Conservation (phyloP, 2,329 filamentous ascomycete genomes). For the Trichoderma endophyticum region DNA sequence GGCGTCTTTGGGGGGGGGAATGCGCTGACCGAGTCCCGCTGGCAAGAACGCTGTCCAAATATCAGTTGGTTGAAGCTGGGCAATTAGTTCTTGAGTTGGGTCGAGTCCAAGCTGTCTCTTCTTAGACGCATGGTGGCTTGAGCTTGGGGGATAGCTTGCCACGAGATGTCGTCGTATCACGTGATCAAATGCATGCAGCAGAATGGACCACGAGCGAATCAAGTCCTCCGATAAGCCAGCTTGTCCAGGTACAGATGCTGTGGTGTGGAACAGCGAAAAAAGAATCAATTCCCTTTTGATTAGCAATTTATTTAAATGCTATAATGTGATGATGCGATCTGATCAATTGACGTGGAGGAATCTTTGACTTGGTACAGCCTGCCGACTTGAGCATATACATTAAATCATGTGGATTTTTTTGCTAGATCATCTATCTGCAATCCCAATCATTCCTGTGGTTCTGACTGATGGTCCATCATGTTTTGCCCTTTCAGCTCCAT, state of each 20-base stretch:
- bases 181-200: not conserved
- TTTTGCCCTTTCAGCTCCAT: not conserved
- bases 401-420: not conserved
- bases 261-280: not conserved
- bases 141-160: conserved; percentile 9
- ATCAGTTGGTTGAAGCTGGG: not conserved
- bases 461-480: not conserved
- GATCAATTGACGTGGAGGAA: not conserved
- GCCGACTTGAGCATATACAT: not conserved
- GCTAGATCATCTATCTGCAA: not conserved
- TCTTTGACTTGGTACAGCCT: not conserved
- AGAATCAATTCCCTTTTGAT: not conserved
- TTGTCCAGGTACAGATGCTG: not conserved
- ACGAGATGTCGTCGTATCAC: conserved; percentile 4
- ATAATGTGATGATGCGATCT: not conserved
- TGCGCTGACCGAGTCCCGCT: not conserved
- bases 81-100: not conserved
- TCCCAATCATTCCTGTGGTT: not conserved
- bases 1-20: conserved; percentile 17
- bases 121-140: not conserved
- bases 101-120: not conserved
- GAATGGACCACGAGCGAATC: not conserved
- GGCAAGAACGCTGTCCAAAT: not conserved
- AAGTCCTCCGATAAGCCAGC: not conserved
- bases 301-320: not conserved